Percentiles rank a stretch among this genome's conserved stretches.
These are phyloP conservation scores for Deakozyma indianensis DNA, from an alignment of 805 yeast genomes.

Conservation along the genomic window DNA sequence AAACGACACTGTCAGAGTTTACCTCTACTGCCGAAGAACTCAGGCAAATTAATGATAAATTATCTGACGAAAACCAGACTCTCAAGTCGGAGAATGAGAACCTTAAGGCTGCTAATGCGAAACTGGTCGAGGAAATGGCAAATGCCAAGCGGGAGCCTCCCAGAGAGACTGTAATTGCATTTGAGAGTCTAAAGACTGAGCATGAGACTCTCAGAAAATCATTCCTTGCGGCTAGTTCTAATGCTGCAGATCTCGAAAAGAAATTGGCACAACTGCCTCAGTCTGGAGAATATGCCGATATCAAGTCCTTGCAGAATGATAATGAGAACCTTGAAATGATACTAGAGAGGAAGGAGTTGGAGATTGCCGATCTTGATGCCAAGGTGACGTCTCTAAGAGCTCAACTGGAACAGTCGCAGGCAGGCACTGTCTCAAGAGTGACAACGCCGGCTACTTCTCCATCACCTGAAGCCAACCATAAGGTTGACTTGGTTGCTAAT, in stretches of 20 bases:
- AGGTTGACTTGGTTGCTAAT: neutral
- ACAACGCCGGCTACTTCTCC: neutral
- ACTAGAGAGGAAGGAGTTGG: constrained; percentile 6
- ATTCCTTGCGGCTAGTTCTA: neutral
- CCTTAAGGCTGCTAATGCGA: constrained; percentile 3
- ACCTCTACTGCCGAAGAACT: constrained; percentile 13
- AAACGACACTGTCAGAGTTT: constrained; percentile 13
- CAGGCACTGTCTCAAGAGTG: neutral
- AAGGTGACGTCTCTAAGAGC: neutral
- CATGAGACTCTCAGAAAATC: neutral
- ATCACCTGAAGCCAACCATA: neutral
- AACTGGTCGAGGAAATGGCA: constrained; percentile 5
- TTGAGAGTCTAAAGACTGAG: neutral
- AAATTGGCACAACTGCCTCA: neutral
- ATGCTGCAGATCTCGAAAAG: neutral
- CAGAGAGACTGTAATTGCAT: neutral
- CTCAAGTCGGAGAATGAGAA: constrained; percentile 15
- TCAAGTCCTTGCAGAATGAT: constrained; percentile 5
- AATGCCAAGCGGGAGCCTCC: constrained; percentile 2
- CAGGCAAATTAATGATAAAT: constrained; percentile 16
- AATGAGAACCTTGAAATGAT: constrained; percentile 14
- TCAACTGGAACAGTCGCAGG: neutral
- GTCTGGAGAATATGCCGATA: neutral
- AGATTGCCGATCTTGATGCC: neutral
- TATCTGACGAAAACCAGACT: too few relatives aligned